These are phyloP conservation scores for Acacia concinna DNA, from an alignment of 331 rosid species.

Conservation along the genomic window DNA sequence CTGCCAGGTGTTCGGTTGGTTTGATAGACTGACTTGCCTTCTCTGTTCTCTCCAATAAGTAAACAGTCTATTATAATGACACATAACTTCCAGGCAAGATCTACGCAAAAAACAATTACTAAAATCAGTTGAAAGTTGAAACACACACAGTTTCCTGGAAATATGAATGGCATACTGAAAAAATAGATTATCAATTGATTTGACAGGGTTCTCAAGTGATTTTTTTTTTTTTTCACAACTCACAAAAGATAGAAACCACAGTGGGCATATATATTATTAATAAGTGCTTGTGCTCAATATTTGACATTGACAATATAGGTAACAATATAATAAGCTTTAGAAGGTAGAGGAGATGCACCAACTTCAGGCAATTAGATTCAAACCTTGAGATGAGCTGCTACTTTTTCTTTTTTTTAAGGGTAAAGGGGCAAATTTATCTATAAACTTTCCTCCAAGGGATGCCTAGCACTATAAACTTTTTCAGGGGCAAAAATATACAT, in stretches of 20 bases:
- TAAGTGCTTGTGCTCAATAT: not conserved
- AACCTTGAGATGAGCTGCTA: not conserved
- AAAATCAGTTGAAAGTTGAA: not conserved
- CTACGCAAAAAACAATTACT: not conserved
- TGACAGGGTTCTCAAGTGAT: not conserved
- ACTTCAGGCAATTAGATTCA: not conserved
- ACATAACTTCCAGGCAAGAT: not conserved
- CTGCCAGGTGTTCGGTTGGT: not conserved
- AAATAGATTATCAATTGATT: not conserved
- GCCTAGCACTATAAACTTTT: too few relatives aligned
- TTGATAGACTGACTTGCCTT: not conserved
- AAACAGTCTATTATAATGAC: not conserved
- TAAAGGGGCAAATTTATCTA: too few relatives aligned
- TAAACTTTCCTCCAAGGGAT: too few relatives aligned
- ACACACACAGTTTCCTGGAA: not conserved
- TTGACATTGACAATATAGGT: not conserved
- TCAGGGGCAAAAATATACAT: too few relatives aligned
- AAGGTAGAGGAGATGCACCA: not conserved
- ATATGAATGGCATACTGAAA: not conserved
- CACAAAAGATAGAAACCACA: not conserved
- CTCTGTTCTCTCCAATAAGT: not conserved
- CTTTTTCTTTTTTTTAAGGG: too few relatives aligned
- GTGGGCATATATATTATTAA: not conserved
- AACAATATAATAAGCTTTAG: not conserved
- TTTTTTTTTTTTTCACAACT: conserved; percentile 2